Conservation (phyloP, 1,284 basidiomycete species). For the Grifola frondosa region DNA sequence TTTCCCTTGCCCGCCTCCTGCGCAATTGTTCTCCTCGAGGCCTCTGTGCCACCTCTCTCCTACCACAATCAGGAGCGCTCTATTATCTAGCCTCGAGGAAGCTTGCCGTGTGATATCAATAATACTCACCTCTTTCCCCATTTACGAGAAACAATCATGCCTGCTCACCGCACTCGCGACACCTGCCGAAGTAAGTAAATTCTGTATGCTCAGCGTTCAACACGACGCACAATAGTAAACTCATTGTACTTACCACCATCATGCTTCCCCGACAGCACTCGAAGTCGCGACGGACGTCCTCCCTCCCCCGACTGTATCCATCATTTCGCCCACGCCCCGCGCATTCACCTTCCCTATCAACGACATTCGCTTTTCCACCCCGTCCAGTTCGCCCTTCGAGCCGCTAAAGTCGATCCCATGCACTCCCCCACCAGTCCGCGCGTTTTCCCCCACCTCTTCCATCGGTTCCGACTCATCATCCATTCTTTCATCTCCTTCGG, state of each 20-base stretch:
- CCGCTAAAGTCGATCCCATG: conserved; percentile 54
- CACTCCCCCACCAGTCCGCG: conserved; percentile 40
- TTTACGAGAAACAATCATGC: conserved; percentile 59
- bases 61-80: conserved; percentile 30
- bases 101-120: conserved; percentile 30
- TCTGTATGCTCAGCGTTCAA: conserved; percentile 8
- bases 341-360: conserved; percentile 68
- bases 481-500: conserved; percentile 34
- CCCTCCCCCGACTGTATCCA: conserved; percentile 56
- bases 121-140: conserved; percentile 26
- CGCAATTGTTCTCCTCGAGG: conserved; percentile 57
- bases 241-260: conserved; percentile 28
- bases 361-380: conserved; percentile 66
- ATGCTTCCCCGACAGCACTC: conserved; percentile 49
- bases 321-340: conserved; percentile 76
- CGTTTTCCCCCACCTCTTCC: conserved; percentile 45
- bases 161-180: conserved; percentile 73
- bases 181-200: conserved; percentile 57
- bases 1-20: conserved; percentile 58
- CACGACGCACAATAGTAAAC: conserved; percentile 8
- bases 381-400: conserved; percentile 67
- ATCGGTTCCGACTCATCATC: conserved; percentile 46
- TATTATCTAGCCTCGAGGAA: conserved; percentile 34
- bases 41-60: conserved; percentile 35
- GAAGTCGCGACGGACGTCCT: conserved; percentile 68